These are phyloP conservation scores for Fusarium acutatum DNA, from an alignment of 2,329 filamentous ascomycete species.

Conservation along the genomic window DNA sequence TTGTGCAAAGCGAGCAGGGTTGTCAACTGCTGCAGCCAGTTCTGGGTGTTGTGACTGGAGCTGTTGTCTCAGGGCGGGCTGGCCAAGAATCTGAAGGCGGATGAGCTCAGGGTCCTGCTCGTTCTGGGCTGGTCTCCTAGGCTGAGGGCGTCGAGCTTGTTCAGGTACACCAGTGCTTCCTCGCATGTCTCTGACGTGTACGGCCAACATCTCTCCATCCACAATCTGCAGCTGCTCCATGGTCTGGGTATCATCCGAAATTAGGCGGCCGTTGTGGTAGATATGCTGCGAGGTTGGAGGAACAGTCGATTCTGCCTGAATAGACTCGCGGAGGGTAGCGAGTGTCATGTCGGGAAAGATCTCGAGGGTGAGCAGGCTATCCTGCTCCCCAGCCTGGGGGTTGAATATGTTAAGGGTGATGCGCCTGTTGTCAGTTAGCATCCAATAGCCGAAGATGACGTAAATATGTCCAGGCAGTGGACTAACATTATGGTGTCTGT, in stretches of 20 bases:
- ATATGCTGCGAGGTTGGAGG: conserved; percentile 79
- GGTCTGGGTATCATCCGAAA: conserved; percentile 81
- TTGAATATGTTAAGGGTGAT: conserved; percentile 88
- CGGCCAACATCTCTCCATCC: conserved; percentile 91
- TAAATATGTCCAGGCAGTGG: background rate
- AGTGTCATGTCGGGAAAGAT: conserved; percentile 85
- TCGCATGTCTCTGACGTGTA: conserved; percentile 75
- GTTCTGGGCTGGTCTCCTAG: conserved; percentile 44
- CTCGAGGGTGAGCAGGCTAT: conserved; percentile 82
- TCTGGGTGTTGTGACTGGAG: conserved; percentile 78
- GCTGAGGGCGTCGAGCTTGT: conserved; percentile 45
- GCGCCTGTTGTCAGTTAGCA: conserved; percentile 65
- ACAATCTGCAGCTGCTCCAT: conserved; percentile 81
- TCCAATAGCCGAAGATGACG: conserved; percentile 6
- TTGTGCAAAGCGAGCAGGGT: conserved; percentile 79
- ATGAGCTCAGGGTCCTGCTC: conserved; percentile 80
- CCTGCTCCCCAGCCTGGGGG: conserved; percentile 71
- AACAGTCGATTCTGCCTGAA: conserved; percentile 83
- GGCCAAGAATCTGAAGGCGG: conserved; percentile 82
- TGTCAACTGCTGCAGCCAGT: conserved; percentile 78
- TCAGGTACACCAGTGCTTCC: conserved; percentile 55
- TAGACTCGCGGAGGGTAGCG: conserved; percentile 84
- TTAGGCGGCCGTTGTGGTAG: conserved; percentile 86
- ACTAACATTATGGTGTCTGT: conserved; percentile 34
- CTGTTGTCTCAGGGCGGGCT: conserved; percentile 76